Evolutionary conservation across 2,329 filamentous ascomycete species (phyloP).

Genomic region (Ceratocystis alfenasii): DNA sequence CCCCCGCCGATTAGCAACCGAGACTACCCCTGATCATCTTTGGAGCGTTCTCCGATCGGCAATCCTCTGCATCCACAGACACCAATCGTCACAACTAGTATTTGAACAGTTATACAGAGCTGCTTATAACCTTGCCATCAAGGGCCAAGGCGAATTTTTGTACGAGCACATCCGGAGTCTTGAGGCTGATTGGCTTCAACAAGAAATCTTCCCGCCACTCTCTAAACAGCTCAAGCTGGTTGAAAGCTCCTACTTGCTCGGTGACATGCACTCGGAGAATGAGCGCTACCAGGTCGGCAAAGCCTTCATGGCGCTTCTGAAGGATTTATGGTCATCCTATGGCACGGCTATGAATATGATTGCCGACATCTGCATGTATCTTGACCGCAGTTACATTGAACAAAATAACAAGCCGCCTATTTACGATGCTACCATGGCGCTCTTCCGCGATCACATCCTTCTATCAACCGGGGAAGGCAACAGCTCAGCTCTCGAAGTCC

Average conservation of each 20-base stretch:
- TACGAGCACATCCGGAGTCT: slow-evolving; percentile 72
- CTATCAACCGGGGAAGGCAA: slow-evolving; percentile 38
- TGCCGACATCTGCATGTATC: slow-evolving; percentile 93
- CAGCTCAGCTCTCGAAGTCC: slow-evolving; percentile 54
- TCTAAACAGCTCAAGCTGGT: slow-evolving; percentile 57
- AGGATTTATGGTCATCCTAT: slow-evolving; percentile 76
- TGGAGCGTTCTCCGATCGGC: slow-evolving; percentile 70
- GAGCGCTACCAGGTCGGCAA: slow-evolving; percentile 73
- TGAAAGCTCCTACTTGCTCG: slow-evolving; percentile 49
- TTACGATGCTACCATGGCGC: slow-evolving; percentile 69
- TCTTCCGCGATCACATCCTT: slow-evolving; percentile 81
- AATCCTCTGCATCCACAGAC: slow-evolving; percentile 77
- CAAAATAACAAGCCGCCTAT: slow-evolving; percentile 64
- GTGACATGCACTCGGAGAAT: slow-evolving; percentile 54
- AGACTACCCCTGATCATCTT: slow-evolving; percentile 12
- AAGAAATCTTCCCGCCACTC: slow-evolving; percentile 60
- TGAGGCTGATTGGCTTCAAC: slow-evolving; percentile 68
- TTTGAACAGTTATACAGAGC: slow-evolving; percentile 94
- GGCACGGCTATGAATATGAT: slow-evolving; percentile 93
- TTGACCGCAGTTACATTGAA: slow-evolving; percentile 73
- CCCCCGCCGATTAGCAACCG: not conserved
- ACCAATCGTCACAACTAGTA: slow-evolving; percentile 78
- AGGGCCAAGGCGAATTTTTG: slow-evolving; percentile 69
- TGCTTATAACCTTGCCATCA: slow-evolving; percentile 85
- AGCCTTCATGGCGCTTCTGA: slow-evolving; percentile 59